Evolutionary conservation across 2,329 filamentous ascomycete genomes (phyloP), one percentile per base, ranked within the genome.

Genomic region (Xylariomycetidae sp.): DNA sequence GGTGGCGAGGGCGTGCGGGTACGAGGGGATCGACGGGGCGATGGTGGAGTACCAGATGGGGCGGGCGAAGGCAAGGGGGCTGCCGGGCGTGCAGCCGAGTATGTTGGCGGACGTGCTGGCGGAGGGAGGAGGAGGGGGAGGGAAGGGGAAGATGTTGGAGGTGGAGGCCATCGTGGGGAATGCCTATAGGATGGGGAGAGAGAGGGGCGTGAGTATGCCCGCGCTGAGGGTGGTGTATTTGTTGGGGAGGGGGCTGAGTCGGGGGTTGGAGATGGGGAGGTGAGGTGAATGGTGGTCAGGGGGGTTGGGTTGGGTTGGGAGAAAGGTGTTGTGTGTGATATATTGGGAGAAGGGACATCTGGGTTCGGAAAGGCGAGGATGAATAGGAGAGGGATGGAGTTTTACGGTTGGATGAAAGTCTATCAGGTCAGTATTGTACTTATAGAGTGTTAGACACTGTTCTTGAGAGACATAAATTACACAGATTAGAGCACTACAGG

Each of bases 221-320:
- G 42, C 53, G 40, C 39, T 65, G 30, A 57, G 59, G 40, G 62
- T 62, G 41, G 53, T 67, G 43, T 62, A 64, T 38, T 38, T 59
- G 18, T 51, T 67, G 31, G 59, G 56, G 26, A 54, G 53, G 38
- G 59, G 61, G 36, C 46, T 67, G 19, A 51, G 42, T 31, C 33
- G 37, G 30, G 50, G 54, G 26, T 51, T 54, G 27, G 32, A 42
- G 27, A 23, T 36, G 15, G 19, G 27, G 13, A 42, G 20, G 20
- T n/a, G n/a, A n/a, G n/a, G n/a, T n/a, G n/a, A n/a, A n/a, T n/a
- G n/a, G n/a, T n/a, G n/a, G n/a, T n/a, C n/a, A n/a, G n/a, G n/a
- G n/a, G n/a, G n/a, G n/a, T n/a, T n/a, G n/a, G n/a, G n/a, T n/a
- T n/a, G n/a, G n/a, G n/a, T n/a, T n/a, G n/a, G n/a, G n/a, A n/a